Evolutionary conservation across 352 stramenopile genomes (phyloP).

Genomic region (Globisporangium perplexum): DNA sequence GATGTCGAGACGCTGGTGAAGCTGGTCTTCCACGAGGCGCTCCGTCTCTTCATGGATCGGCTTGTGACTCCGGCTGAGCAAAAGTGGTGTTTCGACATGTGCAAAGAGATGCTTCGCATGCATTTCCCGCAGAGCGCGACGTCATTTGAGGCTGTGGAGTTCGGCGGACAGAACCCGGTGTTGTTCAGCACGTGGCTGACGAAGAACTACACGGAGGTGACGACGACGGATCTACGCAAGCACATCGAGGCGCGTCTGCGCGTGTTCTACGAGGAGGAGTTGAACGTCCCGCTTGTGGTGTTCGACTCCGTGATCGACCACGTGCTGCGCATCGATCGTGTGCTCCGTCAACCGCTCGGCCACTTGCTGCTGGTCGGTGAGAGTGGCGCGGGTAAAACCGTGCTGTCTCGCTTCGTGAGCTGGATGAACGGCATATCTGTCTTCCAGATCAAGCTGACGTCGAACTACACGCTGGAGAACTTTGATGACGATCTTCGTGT

Average conservation of each 20-base stretch:
- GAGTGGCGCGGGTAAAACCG: conserved; percentile 98
- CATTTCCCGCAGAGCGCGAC: conserved; percentile 82
- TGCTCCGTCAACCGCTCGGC: conserved; percentile 97
- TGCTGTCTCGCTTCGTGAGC: conserved; percentile 98
- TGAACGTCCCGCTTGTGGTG: conserved; percentile 99
- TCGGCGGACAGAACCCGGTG: conserved; percentile 87
- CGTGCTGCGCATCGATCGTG: conserved; percentile 96
- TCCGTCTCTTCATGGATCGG: conserved; percentile 98
- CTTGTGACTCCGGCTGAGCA: conserved; percentile 96
- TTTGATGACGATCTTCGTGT: conserved; percentile 99
- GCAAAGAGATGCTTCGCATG: conserved; percentile 73
- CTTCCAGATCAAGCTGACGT: conserved; percentile 99
- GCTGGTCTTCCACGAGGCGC: conserved; percentile 98
- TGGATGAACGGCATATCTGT: conserved; percentile 99
- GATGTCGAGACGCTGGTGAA: conserved; percentile 95
- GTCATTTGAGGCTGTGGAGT: conserved; percentile 63
- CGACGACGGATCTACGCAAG: conserved; percentile 90
- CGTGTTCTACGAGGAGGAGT: conserved; percentile 99
- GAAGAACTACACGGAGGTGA: conserved; percentile 95
- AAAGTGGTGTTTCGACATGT: conserved; percentile 93
- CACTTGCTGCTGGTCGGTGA: conserved; percentile 98
- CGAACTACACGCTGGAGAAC: conserved; percentile 97
- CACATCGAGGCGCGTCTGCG: conserved; percentile 96
- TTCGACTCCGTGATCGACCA: conserved; percentile 99
- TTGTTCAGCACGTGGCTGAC: conserved; percentile 98